Evolutionary conservation across 148 eudicot genomes (phyloP), one percentile per base, ranked within the genome.

Genomic region (Silene latifolia): DNA sequence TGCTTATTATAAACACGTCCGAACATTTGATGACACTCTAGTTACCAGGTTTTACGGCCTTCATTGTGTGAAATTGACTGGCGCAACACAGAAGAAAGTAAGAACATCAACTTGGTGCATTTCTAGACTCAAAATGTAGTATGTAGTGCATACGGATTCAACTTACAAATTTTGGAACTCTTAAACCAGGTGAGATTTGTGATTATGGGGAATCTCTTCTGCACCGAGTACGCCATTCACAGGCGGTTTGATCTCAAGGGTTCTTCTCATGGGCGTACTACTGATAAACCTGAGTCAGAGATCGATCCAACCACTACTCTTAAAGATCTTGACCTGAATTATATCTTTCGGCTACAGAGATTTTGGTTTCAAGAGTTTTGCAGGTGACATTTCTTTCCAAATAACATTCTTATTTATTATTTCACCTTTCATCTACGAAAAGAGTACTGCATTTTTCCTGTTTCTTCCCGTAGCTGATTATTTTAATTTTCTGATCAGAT

Each of bases 211-310:
- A 93, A 93, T 75, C 92, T 93, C 73, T 90, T 93, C 82, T 89
- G 93, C 80, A 88, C 96, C 11, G 90, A 87, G 32, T 78, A 75
- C 58, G 80, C 89, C 39, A 91, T 93, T 78, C 96, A 89, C 76
- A 88, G 96, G 65, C 88, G 96, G 76, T 93, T 93, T 25, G 98
- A 93, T 85, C 78, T 93, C 56, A 93, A 93, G 80, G 98, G 98
- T 58, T 93, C 98, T 74, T 93, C 93, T 42, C 93, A 86, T 81
- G 98, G 98, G 51, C 93, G 98, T 62, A 80, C 85, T 78, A 89
- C 98, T 42, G 91, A 84, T 68, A 93, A 90, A 81, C 90, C 89
- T 0, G 92, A 90, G 75, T 84, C 90, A 66, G 90, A 89, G 72
- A 86, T 93, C 65, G 96, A 93, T 66, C 86, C 98, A 23, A 90